Conservation (phyloP, 768 basidiomycete species). For the Suillus fuscotomentosus region DNA sequence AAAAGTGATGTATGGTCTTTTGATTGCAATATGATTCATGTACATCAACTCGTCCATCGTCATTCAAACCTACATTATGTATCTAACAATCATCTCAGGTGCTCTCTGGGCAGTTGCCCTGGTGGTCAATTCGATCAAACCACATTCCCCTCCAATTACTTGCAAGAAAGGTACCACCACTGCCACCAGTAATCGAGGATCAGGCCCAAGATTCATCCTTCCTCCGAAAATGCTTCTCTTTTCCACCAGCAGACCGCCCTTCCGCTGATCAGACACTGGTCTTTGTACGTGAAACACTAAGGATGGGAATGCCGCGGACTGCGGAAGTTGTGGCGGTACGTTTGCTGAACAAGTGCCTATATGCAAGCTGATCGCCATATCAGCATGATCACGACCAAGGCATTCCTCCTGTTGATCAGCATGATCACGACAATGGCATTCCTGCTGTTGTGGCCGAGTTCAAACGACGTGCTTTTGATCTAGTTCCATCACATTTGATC, state of each 20-base stretch:
- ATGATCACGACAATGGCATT: neutral
- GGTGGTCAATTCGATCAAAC: neutral
- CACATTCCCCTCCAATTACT: neutral
- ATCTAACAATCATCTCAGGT: neutral
- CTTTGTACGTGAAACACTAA: neutral
- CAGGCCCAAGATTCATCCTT: neutral
- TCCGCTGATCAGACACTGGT: neutral
- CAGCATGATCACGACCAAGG: neutral
- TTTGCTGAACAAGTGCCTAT: neutral
- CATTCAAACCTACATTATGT: neutral
- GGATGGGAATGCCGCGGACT: neutral
- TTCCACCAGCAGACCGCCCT: neutral
- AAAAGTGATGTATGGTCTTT: conserved; percentile 2
- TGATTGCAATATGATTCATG: conserved; percentile 2
- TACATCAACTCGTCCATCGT: neutral
- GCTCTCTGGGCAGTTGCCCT: conserved; percentile 8
- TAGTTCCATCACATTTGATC: conserved; percentile 3
- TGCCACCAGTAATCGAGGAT: neutral
- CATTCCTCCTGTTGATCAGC: neutral
- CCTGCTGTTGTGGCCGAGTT: conserved; percentile 3
- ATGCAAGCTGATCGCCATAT: neutral
- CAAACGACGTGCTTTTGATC: conserved; percentile 8
- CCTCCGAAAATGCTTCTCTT: neutral
- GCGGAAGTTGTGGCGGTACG: neutral
- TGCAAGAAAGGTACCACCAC: neutral